Conservation (phyloP, 129 eudicot species). For the Saussurea involucrata region DNA sequence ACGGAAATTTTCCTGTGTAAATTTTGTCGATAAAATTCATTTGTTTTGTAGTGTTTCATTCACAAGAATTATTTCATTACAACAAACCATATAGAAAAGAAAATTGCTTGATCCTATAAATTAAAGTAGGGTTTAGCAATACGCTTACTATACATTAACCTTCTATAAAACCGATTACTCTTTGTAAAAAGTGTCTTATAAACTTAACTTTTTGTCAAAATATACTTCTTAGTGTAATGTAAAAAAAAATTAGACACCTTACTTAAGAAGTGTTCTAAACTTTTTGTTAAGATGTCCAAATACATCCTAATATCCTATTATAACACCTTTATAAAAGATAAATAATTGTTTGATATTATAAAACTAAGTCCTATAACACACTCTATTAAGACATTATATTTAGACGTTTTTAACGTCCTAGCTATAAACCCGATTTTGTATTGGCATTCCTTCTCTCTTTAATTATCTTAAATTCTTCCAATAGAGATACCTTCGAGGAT, state of each 20-base stretch:
- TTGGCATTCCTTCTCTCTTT: not conserved
- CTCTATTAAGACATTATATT: not conserved
- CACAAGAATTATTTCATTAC: too few species aligned
- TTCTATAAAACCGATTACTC: too few species aligned
- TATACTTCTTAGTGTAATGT: too few species aligned
- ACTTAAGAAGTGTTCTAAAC: not conserved
- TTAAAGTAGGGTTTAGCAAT: too few species aligned
- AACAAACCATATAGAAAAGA: too few species aligned
- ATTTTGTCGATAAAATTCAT: too few species aligned
- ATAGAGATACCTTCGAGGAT: slow-evolving; percentile 32
- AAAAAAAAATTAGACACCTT: not conserved
- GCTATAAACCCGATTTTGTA: not conserved
- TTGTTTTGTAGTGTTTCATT: too few species aligned
- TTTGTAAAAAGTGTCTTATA: too few species aligned
- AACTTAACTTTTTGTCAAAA: too few species aligned
- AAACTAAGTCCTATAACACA: not conserved
- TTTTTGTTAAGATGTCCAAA: not conserved
- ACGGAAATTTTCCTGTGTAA: too few species aligned
- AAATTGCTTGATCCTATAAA: too few species aligned
- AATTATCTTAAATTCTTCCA: not conserved
- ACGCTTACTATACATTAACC: too few species aligned
- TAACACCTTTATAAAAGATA: not conserved
- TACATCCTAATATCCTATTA: not conserved
- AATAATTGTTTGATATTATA: not conserved
- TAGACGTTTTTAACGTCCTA: not conserved